Evolutionary conservation across 1,284 basidiomycete species (phyloP).

Genomic region (Microbotryum saponariae): DNA sequence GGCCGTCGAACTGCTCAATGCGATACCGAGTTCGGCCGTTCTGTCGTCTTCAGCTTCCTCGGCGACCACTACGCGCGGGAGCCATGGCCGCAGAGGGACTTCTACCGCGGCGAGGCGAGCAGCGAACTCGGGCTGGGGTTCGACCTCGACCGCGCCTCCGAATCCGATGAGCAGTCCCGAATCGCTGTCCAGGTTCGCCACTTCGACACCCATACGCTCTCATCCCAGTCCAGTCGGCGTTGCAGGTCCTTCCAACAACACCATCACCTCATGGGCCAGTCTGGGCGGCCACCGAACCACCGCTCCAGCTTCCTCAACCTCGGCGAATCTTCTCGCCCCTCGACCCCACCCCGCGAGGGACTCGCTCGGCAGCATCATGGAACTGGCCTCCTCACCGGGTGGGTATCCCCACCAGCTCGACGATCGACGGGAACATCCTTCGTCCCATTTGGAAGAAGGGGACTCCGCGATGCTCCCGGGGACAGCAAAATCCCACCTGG

Average conservation of each 20-base stretch:
- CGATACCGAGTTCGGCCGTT: conserved; percentile 6
- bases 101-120: background rate
- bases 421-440: background rate
- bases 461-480: background rate
- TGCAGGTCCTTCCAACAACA: background rate
- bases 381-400: background rate
- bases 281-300: background rate
- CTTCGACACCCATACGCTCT: background rate
- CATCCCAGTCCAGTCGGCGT: background rate
- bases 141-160: background rate
- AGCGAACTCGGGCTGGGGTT: background rate
- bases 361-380: background rate
- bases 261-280: background rate
- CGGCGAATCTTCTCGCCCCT: background rate
- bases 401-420: background rate
- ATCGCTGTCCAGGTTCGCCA: background rate
- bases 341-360: background rate
- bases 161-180: conserved; percentile 1
- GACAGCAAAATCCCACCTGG: background rate
- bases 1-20: conserved; percentile 23
- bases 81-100: background rate
- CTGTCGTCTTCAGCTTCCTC: too few relatives aligned
- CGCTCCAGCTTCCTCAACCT: background rate
- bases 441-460: background rate
- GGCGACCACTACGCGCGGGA: background rate